phyloP scores from a whole-genome alignment of 768 basidiomycete genomes.

The Lactarius psammicola region DNA sequence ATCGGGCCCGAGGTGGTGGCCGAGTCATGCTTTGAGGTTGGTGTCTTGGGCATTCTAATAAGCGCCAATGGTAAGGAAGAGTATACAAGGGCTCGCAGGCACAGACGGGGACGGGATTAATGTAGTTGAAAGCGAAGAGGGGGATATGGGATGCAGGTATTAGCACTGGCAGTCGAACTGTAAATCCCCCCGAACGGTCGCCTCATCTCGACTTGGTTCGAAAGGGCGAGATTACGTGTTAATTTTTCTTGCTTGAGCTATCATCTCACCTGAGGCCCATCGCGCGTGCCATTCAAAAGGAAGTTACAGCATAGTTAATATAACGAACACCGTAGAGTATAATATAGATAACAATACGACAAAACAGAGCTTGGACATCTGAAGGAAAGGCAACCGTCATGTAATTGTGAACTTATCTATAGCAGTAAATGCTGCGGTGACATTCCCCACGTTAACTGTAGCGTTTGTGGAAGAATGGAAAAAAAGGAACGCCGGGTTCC shows the following conservation, averaged over 20 bases:
- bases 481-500: constrained; percentile 44
- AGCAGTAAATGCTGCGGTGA: constrained; percentile 43
- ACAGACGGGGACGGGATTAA: background rate
- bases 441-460: constrained; percentile 41
- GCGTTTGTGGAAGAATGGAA: constrained; percentile 33
- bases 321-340: constrained; percentile 10
- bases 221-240: background rate
- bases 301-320: background rate
- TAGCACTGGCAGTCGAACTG: background rate
- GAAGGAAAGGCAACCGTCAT: constrained; percentile 6
- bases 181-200: constrained; percentile 1
- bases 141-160: background rate
- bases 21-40: constrained; percentile 22
- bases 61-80: background rate
- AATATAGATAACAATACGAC: constrained; percentile 24
- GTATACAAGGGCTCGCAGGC: background rate
- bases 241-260: constrained; percentile 10
- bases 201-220: constrained; percentile 1
- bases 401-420: constrained; percentile 30
- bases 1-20: constrained; percentile 27
- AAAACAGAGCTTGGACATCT: background rate
- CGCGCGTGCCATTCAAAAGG: background rate
- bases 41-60: constrained; percentile 25
- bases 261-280: constrained; percentile 2
- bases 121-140: background rate